Percentiles rank a stretch among this genome's conserved stretches.
Evolutionary conservation across 176 grass and related monocot genomes (phyloP).

Genomic region (Coix lacrymajobi): DNA sequence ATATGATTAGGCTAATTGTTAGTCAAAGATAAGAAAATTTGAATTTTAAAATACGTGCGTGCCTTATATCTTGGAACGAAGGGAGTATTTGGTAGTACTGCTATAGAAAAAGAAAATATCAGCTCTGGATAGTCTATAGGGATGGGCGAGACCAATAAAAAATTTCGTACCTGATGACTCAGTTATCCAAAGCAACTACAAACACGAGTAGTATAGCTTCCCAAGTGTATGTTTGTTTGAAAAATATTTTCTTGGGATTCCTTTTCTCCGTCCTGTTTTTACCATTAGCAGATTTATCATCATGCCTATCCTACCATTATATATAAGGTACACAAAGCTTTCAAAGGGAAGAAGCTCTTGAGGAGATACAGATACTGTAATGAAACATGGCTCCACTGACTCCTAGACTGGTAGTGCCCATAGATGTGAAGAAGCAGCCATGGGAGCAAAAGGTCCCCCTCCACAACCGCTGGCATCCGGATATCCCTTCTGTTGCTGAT

Average conservation of each 20-base stretch:
- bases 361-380: background rate
- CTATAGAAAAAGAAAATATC: background rate
- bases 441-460: constrained; percentile 74
- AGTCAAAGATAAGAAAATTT: no score
- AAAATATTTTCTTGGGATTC: background rate
- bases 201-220: background rate
- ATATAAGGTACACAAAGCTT: constrained; percentile 4
- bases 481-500: constrained; percentile 79
- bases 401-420: constrained; percentile 58
- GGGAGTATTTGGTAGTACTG: constrained; percentile 5
- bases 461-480: constrained; percentile 83
- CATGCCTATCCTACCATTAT: constrained; percentile 4
- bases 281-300: background rate
- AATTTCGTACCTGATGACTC: constrained; percentile 9
- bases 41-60: no score
- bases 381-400: constrained; percentile 64
- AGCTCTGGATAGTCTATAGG: constrained; percentile 11
- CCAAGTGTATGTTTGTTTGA: constrained; percentile 11
- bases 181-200: background rate
- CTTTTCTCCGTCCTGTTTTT: constrained; percentile 13
- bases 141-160: background rate
- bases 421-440: constrained; percentile 83
- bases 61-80: no score
- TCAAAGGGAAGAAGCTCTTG: background rate
- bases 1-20: no score